A percentile compares a stretch with the other conserved stretches of the same genome.
These are phyloP conservation scores for Blastomyces silverae DNA, from an alignment of 2,329 filamentous ascomycete species.

Conservation along the genomic window DNA sequence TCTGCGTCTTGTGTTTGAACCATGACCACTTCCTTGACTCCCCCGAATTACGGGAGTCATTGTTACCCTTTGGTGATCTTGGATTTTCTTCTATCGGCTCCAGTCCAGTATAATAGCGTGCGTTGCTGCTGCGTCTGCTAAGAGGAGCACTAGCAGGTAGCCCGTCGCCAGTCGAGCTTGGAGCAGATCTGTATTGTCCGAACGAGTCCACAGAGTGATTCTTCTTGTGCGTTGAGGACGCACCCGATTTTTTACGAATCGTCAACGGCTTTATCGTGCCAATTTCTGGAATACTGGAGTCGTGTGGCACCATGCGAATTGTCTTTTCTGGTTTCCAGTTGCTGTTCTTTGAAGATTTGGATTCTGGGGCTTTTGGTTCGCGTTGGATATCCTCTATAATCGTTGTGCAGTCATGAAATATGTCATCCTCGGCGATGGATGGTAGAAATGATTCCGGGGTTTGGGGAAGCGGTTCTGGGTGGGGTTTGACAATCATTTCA, in stretches of 20 bases:
- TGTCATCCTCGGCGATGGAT: constrained; percentile 13
- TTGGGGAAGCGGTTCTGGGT: constrained; percentile 33
- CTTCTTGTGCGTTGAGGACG: constrained; percentile 13
- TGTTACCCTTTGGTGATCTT: constrained; percentile 29
- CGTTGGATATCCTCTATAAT: constrained; percentile 7
- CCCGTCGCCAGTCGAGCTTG: constrained; percentile 3
- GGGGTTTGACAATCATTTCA: constrained; percentile 43
- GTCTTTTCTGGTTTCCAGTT: constrained; percentile 38
- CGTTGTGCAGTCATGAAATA: constrained; percentile 21
- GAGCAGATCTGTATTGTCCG: neutral
- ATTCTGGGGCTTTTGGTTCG: neutral
- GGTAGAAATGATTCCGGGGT: constrained; percentile 11
- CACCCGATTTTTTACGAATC: constrained; percentile 45
- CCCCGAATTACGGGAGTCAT: constrained; percentile 20
- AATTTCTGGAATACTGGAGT: constrained; percentile 40
- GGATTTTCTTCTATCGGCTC: constrained; percentile 42
- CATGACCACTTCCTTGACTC: constrained; percentile 44
- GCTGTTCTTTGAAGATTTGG: constrained; percentile 6
- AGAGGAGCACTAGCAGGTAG: neutral
- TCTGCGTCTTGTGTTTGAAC: constrained; percentile 37
- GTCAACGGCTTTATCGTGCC: constrained; percentile 47
- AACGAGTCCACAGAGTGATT: constrained; percentile 18
- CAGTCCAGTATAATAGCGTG: constrained; percentile 30
- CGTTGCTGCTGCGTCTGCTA: constrained; percentile 12
- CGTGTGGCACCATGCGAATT: constrained; percentile 52